Percentiles rank a stretch among this genome's conserved stretches.
Conservation (phyloP, 768 basidiomycete species). For the Zangia roseola region DNA sequence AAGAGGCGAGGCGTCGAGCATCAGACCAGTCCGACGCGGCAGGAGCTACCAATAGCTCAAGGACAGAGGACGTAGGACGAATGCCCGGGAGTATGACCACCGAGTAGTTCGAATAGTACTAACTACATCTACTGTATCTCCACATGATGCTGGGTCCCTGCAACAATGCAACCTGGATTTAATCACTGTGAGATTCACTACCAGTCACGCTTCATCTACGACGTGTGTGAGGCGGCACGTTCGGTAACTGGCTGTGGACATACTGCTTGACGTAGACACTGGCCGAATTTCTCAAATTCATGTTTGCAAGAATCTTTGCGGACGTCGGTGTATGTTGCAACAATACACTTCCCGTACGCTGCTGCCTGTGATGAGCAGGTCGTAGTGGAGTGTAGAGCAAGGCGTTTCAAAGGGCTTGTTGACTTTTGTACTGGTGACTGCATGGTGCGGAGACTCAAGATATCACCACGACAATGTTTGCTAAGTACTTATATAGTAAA, state of each 20-base stretch:
- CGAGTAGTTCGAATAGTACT: constrained; percentile 19
- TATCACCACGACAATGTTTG: too few relatives aligned
- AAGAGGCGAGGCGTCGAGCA: constrained; percentile 39
- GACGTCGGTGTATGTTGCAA: constrained; percentile 80
- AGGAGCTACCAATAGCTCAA: constrained; percentile 26
- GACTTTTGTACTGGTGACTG: constrained; percentile 27
- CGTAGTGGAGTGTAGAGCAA: constrained; percentile 70
- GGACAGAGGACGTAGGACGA: constrained; percentile 40
- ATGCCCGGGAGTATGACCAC: constrained; percentile 32
- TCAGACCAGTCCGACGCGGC: constrained; percentile 21
- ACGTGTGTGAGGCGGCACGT: neutral
- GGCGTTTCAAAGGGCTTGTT: constrained; percentile 51
- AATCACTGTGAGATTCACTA: constrained; percentile 22
- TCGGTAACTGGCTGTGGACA: constrained; percentile 30
- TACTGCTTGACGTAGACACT: constrained; percentile 80
- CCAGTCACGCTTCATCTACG: constrained; percentile 59
- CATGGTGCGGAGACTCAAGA: too few relatives aligned
- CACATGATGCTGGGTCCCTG: constrained; percentile 5
- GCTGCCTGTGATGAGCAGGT: constrained; percentile 73
- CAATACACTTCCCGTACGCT: constrained; percentile 86
- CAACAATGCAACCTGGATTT: constrained; percentile 5
- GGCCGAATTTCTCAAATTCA: constrained; percentile 82
- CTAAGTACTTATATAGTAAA: too few relatives aligned
- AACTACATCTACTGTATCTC: constrained; percentile 20
- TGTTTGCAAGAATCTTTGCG: constrained; percentile 78